Base-by-base conservation (phyloP, 2,329 filamentous ascomycete genomes). In the Hypoxylon sp. region DNA sequence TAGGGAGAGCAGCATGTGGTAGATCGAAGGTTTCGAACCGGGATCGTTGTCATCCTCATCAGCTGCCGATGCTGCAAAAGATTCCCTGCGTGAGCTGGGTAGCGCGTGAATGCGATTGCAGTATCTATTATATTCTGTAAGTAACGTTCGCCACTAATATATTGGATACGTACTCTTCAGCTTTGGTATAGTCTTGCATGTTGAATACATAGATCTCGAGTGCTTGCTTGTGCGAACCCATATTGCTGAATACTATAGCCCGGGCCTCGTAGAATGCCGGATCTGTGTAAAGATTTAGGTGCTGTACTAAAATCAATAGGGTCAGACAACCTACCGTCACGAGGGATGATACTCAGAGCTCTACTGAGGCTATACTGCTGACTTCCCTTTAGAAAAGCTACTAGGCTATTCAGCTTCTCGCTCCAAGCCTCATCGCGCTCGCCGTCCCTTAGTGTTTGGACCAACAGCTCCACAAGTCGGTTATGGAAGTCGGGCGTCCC, bases 181-280 rank as follows among this genome's bases (percentile, higher is more conserved):
- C 96, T 80, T 97, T 98, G 11, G 83, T 84, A 70, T 93, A 95
- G 78, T 97, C 91, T 72, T 92, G 84, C 79, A 99, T 88, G 79
- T 95, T 96, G 82, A 98, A 99, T 29, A 98, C 95, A 78, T 97
- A 99, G 57, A 99, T 97, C 78, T 96, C 92, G n/a, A 99, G 83
- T 0, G 96, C 96, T 80, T 98, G 94, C 77, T 94, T 94, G 81
- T 99, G 94, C 74, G 95, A 92, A 5, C 93, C 94, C 93, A 98
- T 97, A 74, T 96, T 97, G 80, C 93, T 94, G 42, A 98, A 88
- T 19, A 98, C 91, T 48, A 98, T 91, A 5, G 96, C 96, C 68
- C 95, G 90, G 1, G 94, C 90, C 78, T 98, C 95, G 79, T 92
- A 97, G 75, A 98, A 98, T 2, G 88, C 85, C 0, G 94, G 85